A percentile compares a stretch with the other conserved stretches of the same genome.
phyloP scores from a whole-genome alignment of 1,284 basidiomycete species.

The Volvariella volvacea region DNA sequence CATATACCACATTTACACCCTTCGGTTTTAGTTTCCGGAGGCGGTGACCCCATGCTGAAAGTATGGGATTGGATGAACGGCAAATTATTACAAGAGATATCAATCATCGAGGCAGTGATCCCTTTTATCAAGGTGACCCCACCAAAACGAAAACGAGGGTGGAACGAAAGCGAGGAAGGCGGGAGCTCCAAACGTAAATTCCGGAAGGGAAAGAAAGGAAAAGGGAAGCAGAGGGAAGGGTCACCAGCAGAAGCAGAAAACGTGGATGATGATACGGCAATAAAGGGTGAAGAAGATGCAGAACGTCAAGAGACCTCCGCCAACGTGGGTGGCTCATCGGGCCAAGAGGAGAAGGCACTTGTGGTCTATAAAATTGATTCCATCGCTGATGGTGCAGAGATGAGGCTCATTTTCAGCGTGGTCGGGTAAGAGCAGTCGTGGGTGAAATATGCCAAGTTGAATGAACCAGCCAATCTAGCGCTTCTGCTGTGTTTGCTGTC shows the following conservation, averaged over 20 bases:
- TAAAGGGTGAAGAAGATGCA: conserved; percentile 1
- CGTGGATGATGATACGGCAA: conserved; percentile 9
- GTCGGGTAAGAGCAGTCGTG: conserved; percentile 47
- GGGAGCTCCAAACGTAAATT: conserved; percentile 20
- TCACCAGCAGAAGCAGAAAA: conserved; percentile 15
- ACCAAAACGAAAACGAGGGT: conserved; percentile 27
- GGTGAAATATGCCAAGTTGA: neutral
- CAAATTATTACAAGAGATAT: conserved; percentile 41
- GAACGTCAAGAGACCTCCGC: neutral
- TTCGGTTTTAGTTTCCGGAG: conserved; percentile 66
- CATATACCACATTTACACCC: conserved; percentile 55
- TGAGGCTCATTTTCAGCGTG: conserved; percentile 55
- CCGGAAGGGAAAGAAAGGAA: conserved; percentile 16
- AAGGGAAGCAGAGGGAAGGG: conserved; percentile 12
- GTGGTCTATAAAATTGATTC: conserved; percentile 48
- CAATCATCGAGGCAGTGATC: conserved; percentile 47
- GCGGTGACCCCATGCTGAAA: conserved; percentile 76
- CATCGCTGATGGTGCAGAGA: conserved; percentile 23
- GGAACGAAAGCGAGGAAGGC: conserved; percentile 30
- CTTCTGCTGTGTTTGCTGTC: conserved; percentile 57
- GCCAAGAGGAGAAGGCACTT: conserved; percentile 30
- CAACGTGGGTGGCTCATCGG: conserved; percentile 6
- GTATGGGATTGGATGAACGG: conserved; percentile 80
- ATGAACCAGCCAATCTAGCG: conserved; percentile 40
- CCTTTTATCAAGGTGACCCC: conserved; percentile 56